Evolutionary conservation across 1,284 basidiomycete genomes (phyloP).

Genomic region (Fomitopsis schrenkii): DNA sequence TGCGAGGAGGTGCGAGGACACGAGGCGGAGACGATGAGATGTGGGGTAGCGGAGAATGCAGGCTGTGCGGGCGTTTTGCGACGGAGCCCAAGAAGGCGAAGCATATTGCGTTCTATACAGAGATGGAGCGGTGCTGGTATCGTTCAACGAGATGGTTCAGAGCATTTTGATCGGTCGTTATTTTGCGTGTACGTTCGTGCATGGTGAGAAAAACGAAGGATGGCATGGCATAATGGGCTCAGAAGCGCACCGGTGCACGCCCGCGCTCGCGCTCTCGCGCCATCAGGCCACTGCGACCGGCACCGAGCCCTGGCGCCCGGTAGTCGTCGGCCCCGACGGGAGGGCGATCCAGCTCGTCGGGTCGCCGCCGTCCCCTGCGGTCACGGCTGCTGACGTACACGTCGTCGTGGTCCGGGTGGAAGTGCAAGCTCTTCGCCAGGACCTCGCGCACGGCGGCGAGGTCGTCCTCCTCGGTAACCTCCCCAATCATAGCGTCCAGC

Average conservation of each 20-base stretch:
- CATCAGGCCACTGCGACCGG: constrained; percentile 25
- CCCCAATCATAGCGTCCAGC: constrained; percentile 14
- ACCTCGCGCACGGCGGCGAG: constrained; percentile 13
- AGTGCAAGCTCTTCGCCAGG: constrained; percentile 8
- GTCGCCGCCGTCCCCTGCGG: constrained; percentile 21
- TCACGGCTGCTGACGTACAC: constrained; percentile 3
- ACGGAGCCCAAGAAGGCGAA: neutral
- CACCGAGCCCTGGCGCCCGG: constrained; percentile 24
- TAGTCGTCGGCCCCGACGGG: constrained; percentile 6
- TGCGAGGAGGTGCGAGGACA: neutral
- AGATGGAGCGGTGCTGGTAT: neutral
- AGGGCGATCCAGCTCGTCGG: constrained; percentile 22
- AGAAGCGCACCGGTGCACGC: constrained; percentile 6
- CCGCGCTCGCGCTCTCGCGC: constrained; percentile 21
- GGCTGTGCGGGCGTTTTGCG: neutral
- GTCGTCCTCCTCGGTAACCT: constrained; percentile 11
- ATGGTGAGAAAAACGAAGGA: neutral
- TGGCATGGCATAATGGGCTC: neutral
- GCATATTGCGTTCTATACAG: neutral
- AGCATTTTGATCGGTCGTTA: constrained; percentile 13
- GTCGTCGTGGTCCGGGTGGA: constrained; percentile 14
- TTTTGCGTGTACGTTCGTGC: constrained; percentile 4
- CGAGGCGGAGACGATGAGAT: neutral
- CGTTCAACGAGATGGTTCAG: neutral
- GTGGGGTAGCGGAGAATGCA: neutral